Conservation (phyloP, 805 yeast species). For the Myxozyma sirexii region DNA sequence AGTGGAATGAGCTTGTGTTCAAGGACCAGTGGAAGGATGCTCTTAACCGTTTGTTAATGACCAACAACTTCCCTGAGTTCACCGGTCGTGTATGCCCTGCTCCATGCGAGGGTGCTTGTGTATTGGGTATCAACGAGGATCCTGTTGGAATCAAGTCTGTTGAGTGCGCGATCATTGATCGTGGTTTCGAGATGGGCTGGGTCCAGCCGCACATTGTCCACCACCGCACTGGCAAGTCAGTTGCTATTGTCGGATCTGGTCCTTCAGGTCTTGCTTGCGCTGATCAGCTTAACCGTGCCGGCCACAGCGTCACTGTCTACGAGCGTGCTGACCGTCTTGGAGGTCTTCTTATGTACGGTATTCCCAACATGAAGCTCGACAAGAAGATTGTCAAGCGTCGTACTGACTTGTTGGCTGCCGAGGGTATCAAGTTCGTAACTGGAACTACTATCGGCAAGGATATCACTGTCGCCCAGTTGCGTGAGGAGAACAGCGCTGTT, state of each 20-base stretch:
- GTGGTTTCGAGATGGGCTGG: conserved; percentile 97
- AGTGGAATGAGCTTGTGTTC: conserved; percentile 96
- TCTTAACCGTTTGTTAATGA: conserved; percentile 85
- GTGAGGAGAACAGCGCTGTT: conserved; percentile 73
- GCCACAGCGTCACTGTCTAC: conserved; percentile 87
- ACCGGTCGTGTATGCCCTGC: conserved; percentile 99
- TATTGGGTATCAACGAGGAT: conserved; percentile 87
- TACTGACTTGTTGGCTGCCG: conserved; percentile 84
- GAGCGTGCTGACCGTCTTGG: conserved; percentile 96
- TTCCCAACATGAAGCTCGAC: conserved; percentile 98
- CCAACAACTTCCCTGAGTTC: conserved; percentile 98
- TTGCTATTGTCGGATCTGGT: conserved; percentile 94
- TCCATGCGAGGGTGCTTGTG: conserved; percentile 98
- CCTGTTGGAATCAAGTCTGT: conserved; percentile 96
- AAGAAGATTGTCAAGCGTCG: conserved; percentile 91
- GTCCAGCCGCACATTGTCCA: conserved; percentile 80
- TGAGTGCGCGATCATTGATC: conserved; percentile 94
- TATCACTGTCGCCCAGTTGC: conserved; percentile 68
- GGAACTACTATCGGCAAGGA: conserved; percentile 78
- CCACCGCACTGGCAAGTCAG: conserved; percentile 76
- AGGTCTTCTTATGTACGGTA: conserved; percentile 97
- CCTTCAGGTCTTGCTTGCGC: conserved; percentile 97
- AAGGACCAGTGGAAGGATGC: conserved; percentile 95
- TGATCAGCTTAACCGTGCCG: conserved; percentile 95
- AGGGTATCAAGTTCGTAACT: conserved; percentile 80